phyloP scores from a whole-genome alignment of 805 yeast genomes.

The Wickerhamiella brachini region DNA sequence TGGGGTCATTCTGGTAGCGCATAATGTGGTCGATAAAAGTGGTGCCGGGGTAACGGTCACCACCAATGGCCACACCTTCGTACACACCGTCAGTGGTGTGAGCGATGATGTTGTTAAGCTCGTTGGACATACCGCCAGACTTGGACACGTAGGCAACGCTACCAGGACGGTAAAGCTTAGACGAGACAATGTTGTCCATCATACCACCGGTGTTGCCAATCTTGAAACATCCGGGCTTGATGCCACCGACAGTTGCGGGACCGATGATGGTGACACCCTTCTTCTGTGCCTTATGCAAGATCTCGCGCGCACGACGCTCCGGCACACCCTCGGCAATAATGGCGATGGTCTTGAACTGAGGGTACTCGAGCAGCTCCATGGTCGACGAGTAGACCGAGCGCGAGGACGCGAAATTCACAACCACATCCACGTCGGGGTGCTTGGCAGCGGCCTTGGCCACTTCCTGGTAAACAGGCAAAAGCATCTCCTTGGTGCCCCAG shows the following conservation, averaged over 20 bases:
- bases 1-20: conserved; percentile 48
- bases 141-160: conserved; percentile 35
- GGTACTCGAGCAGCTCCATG: conserved; percentile 33
- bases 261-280: conserved; percentile 35
- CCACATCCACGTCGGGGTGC: conserved; percentile 37
- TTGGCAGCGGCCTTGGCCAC: conserved; percentile 28
- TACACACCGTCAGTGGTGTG: conserved; percentile 34
- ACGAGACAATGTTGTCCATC: conserved; percentile 37
- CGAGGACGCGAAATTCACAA: conserved; percentile 34
- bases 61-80: conserved; percentile 57
- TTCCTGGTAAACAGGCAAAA: conserved; percentile 33
- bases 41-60: conserved; percentile 63
- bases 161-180: conserved; percentile 35
- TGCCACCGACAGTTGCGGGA: conserved; percentile 36
- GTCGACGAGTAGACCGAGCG: conserved; percentile 35
- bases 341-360: conserved; percentile 34
- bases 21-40: conserved; percentile 56
- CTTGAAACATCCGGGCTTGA: conserved; percentile 37
- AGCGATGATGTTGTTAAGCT: conserved; percentile 33
- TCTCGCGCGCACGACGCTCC: conserved; percentile 36
- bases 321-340: conserved; percentile 38
- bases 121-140: conserved; percentile 37
- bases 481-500: conserved; percentile 37
- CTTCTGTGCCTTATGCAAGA: conserved; percentile 29
- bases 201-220: conserved; percentile 37